Evolutionary conservation across 2,329 filamentous ascomycete species (phyloP).

Genomic region (Fusarium algeriense): DNA sequence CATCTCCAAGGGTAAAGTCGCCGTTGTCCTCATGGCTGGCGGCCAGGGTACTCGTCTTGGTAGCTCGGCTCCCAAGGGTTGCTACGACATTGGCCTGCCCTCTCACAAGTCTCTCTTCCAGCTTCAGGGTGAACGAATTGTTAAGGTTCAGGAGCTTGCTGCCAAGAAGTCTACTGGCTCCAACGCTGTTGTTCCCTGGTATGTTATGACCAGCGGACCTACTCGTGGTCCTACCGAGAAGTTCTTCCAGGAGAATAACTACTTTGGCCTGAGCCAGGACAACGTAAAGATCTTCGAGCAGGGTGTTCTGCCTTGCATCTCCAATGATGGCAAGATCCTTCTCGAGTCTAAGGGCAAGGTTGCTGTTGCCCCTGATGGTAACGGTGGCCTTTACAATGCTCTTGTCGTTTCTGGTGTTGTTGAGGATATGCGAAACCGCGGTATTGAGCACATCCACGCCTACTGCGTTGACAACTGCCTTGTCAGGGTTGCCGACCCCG

Average conservation of each 20-base stretch:
- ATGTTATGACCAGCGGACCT: constrained; percentile 98
- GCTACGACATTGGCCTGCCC: constrained; percentile 94
- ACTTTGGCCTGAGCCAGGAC: constrained; percentile 87
- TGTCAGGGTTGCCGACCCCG: constrained; percentile 97
- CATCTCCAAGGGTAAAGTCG: constrained; percentile 79
- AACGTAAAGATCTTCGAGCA: constrained; percentile 97
- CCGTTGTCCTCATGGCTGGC: constrained; percentile 95
- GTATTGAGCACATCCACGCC: constrained; percentile 93
- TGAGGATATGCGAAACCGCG: constrained; percentile 87
- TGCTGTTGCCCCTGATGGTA: constrained; percentile 95
- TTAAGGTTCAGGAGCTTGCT: constrained; percentile 85
- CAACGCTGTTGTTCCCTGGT: constrained; percentile 86
- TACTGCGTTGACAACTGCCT: constrained; percentile 99
- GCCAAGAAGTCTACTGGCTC: constrained; percentile 71
- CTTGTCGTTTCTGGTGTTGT: constrained; percentile 84
- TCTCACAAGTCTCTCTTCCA: constrained; percentile 97
- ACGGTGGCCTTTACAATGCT: constrained; percentile 96
- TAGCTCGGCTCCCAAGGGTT: constrained; percentile 96
- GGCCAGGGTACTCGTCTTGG: constrained; percentile 95
- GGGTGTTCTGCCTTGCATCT: constrained; percentile 95
- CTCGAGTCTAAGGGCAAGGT: constrained; percentile 91
- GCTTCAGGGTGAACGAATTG: constrained; percentile 94
- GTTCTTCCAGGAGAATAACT: constrained; percentile 90
- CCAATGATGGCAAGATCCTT: constrained; percentile 96
- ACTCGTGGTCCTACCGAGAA: constrained; percentile 91